A percentile compares a stretch with the other conserved stretches of the same genome.
Conservation (phyloP, 192 early-diverging fungal species). For the Dispira simplex region DNA sequence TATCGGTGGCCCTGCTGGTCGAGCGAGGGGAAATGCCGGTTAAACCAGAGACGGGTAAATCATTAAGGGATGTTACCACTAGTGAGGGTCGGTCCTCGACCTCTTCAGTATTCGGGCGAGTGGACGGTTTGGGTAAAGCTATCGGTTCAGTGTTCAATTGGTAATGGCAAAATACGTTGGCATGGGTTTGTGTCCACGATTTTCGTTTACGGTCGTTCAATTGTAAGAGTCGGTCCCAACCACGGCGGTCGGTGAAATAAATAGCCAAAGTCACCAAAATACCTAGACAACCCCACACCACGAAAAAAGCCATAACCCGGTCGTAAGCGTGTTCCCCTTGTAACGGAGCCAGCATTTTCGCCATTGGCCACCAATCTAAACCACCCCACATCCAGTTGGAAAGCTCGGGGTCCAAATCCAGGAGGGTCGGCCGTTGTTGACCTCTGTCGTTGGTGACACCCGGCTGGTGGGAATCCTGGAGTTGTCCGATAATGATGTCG, state of each 20-base stretch:
- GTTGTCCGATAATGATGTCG: constrained; percentile 38
- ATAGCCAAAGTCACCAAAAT: constrained; percentile 4
- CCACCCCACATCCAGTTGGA: background rate
- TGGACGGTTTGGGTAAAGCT: background rate
- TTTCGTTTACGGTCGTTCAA: background rate
- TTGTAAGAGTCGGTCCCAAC: constrained; percentile 6
- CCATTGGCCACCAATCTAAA: background rate
- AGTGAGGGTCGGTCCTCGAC: too few relatives aligned
- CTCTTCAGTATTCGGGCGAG: too few relatives aligned
- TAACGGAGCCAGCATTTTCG: constrained; percentile 1
- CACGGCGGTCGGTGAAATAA: constrained; percentile 7
- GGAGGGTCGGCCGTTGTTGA: background rate
- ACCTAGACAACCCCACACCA: constrained; percentile 25
- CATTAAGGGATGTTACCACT: too few relatives aligned
- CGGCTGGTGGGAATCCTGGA: constrained; percentile 33
- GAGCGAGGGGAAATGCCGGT: too few relatives aligned
- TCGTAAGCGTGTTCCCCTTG: constrained; percentile 25
- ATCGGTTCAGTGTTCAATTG: background rate
- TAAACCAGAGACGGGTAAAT: too few relatives aligned
- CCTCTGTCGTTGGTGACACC: constrained; percentile 9
- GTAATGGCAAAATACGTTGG: constrained; percentile 2
- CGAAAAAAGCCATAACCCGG: constrained; percentile 29
- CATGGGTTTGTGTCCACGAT: background rate
- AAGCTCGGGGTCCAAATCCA: background rate
- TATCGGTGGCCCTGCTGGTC: too few relatives aligned